Percentiles rank a stretch among this genome's conserved stretches.
phyloP scores from a whole-genome alignment of 805 yeast genomes.

The Wickerhamiella alocasiicola region DNA sequence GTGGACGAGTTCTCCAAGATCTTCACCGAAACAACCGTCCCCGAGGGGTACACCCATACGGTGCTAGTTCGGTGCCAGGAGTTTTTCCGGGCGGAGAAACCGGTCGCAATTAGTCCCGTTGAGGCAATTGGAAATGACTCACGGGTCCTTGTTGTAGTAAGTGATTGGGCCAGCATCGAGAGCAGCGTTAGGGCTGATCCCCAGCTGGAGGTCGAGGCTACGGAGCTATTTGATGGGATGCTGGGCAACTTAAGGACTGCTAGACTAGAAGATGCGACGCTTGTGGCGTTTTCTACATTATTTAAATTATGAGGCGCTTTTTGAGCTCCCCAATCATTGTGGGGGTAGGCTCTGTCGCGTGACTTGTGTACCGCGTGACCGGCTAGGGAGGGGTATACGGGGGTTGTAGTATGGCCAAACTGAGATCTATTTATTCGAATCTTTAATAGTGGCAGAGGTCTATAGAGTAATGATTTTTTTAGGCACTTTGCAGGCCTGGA shows the following conservation, averaged over 20 bases:
- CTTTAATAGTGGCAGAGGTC: too few species aligned
- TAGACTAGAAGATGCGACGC: slow-evolving; percentile 57
- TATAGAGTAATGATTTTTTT: too few species aligned
- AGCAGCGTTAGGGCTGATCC: slow-evolving; percentile 41
- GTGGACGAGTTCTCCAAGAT: slow-evolving; percentile 48
- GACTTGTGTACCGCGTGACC: slow-evolving; percentile 4
- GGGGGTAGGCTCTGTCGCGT: slow-evolving; percentile 2
- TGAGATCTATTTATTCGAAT: too few species aligned
- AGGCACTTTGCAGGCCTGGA: too few species aligned
- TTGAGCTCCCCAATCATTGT: background rate
- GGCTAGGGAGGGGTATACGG: too few species aligned
- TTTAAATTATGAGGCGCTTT: background rate
- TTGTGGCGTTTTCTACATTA: slow-evolving; percentile 29
- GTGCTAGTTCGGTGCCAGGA: slow-evolving; percentile 58
- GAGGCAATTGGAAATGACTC: slow-evolving; percentile 17
- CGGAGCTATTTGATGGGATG: slow-evolving; percentile 59
- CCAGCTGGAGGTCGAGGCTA: slow-evolving; percentile 38
- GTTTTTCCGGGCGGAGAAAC: slow-evolving; percentile 31
- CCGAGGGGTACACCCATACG: slow-evolving; percentile 58
- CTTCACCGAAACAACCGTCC: slow-evolving; percentile 55
- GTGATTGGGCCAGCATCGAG: slow-evolving; percentile 48
- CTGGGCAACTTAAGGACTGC: slow-evolving; percentile 41
- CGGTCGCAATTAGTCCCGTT: slow-evolving; percentile 23
- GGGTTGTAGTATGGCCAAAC: too few species aligned
- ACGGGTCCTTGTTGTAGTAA: slow-evolving; percentile 39